A percentile compares a stretch with the other conserved stretches of the same genome.
phyloP scores from a whole-genome alignment of 179 eudicot genomes.

The Actinidia arguta region DNA sequence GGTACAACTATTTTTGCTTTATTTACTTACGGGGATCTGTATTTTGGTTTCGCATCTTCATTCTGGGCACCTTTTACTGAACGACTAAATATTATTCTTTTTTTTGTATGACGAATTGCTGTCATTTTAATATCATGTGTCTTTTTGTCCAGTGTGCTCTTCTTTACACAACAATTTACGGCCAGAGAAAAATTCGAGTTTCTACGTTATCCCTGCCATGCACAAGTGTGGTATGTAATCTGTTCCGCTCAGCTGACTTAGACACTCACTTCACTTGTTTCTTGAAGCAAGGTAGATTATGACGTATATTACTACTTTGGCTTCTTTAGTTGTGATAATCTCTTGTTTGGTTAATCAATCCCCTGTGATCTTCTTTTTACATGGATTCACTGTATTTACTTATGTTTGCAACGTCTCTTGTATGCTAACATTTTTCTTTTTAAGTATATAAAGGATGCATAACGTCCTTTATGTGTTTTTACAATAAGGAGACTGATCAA shows the following conservation, averaged over 20 bases:
- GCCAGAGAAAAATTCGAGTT: constrained; percentile 92
- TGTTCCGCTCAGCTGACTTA: constrained; percentile 86
- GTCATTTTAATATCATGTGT: not conserved
- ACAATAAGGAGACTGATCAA: constrained; percentile 10
- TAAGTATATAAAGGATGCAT: not conserved
- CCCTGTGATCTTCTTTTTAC: not conserved
- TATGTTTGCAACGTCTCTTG: not conserved
- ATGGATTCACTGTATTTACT: not conserved
- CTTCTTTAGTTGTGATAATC: not conserved
- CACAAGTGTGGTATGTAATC: constrained; percentile 67
- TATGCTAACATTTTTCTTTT: not conserved
- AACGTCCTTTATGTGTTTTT: not conserved
- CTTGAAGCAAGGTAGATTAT: constrained; percentile 76
- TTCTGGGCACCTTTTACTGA: not conserved
- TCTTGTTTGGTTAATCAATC: not conserved
- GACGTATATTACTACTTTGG: not conserved
- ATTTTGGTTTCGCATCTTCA: not conserved
- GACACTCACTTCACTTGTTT: constrained; percentile 92
- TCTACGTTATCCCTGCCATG: constrained; percentile 88
- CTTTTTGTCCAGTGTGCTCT: constrained; percentile 75
- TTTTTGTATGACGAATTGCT: not conserved
- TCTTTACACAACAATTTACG: constrained; percentile 87
- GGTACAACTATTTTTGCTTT: constrained; percentile 36
- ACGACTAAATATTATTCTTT: not conserved
- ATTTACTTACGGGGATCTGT: not conserved